These are phyloP conservation scores for Tubosaeta brunneosetosa DNA, from an alignment of 768 basidiomycete genomes.

Conservation along the genomic window DNA sequence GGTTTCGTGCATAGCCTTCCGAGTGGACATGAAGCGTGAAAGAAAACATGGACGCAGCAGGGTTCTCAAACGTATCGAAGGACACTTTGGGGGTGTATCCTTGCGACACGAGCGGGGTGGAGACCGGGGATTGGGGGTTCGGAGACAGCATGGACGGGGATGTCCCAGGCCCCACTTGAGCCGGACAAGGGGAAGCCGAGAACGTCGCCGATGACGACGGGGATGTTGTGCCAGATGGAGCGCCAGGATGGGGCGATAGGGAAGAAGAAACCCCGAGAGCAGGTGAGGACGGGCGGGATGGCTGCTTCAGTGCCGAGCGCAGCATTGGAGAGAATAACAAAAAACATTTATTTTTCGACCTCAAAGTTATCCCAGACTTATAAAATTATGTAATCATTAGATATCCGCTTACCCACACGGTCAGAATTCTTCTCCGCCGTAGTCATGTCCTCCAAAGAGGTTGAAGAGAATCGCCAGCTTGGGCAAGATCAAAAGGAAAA, in stretches of 20 bases:
- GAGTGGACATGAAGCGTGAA: constrained; percentile 82
- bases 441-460: constrained; percentile 9
- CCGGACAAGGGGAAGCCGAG: constrained; percentile 17
- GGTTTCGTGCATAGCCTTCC: constrained; percentile 69
- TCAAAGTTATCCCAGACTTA: background rate
- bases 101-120: constrained; percentile 24
- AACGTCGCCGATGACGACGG: constrained; percentile 13
- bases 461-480: background rate
- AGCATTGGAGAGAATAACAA: constrained; percentile 25
- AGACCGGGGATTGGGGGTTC: constrained; percentile 13
- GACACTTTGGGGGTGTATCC: constrained; percentile 51
- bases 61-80: constrained; percentile 85
- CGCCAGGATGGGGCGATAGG: constrained; percentile 18
- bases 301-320: constrained; percentile 53
- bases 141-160: constrained; percentile 16
- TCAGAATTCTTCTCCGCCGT: background rate
- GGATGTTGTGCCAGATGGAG: constrained; percentile 14
- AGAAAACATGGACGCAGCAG: constrained; percentile 79
- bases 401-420: background rate
- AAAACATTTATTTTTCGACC: constrained; percentile 10
- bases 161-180: constrained; percentile 9
- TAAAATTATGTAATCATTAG: background rate
- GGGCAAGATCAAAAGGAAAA: constrained; percentile 4
- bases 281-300: constrained; percentile 25
- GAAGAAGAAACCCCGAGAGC: constrained; percentile 18